A percentile compares a stretch with the other conserved stretches of the same genome.
These are phyloP conservation scores for Phytophthora ohioensis DNA, from an alignment of 352 stramenopile genomes.

Conservation along the genomic window DNA sequence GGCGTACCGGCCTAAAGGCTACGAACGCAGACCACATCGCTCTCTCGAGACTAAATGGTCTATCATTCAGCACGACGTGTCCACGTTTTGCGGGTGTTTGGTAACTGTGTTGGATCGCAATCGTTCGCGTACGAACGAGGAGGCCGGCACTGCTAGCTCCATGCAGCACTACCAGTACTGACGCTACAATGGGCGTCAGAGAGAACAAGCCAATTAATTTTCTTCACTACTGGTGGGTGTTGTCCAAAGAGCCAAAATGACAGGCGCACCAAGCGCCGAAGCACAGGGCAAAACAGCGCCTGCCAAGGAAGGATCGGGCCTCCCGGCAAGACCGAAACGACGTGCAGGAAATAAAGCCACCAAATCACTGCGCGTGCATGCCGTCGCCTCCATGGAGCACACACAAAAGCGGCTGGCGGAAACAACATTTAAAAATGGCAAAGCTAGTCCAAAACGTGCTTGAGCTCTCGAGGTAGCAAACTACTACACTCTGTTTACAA, in stretches of 20 bases:
- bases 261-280: neutral
- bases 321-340: neutral
- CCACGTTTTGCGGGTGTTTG: slow-evolving; percentile 3
- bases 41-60: slow-evolving; percentile 15
- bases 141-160: neutral
- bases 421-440: neutral
- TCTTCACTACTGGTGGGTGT: slow-evolving; percentile 14
- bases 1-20: neutral
- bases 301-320: neutral
- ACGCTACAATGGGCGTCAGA: neutral
- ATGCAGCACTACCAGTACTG: slow-evolving; percentile 2
- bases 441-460: neutral
- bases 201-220: slow-evolving; percentile 4
- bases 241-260: neutral
- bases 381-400: neutral
- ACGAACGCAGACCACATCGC: neutral
- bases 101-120: neutral
- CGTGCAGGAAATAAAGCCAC: neutral
- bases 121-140: slow-evolving; percentile 4
- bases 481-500: neutral
- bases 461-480: neutral
- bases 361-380: neutral
- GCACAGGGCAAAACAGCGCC: neutral
- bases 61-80: slow-evolving; percentile 9
- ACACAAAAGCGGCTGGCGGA: neutral